Conservation (phyloP, 176 grass and related monocot species). For the Echinochloa phyllopogon region DNA sequence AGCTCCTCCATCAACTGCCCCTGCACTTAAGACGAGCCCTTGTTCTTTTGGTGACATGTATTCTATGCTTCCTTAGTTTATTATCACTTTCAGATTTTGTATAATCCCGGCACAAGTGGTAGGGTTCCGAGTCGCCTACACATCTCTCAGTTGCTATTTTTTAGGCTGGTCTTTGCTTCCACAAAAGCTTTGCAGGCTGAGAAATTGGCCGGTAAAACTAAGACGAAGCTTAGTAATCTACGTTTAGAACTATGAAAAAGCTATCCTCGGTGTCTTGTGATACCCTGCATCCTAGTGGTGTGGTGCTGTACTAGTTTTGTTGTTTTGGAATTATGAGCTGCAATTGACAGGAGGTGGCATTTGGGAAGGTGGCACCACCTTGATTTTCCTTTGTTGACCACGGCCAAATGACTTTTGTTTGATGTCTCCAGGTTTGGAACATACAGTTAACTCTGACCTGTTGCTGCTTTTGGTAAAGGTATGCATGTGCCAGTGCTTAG, state of each 20-base stretch:
- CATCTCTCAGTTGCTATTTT: not conserved
- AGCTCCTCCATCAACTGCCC: not conserved
- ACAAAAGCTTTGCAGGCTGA: not conserved
- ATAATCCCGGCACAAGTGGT: not conserved
- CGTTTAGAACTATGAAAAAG: constrained; percentile 6
- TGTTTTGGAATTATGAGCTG: constrained; percentile 3
- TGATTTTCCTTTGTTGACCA: constrained; percentile 5
- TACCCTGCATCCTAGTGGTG: not conserved
- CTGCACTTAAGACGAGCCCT: too few relatives aligned
- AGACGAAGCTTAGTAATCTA: constrained; percentile 11
- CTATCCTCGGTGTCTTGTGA: not conserved
- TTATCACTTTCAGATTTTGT: not conserved
- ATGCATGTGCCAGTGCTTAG: not conserved
- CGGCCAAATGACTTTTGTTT: constrained; percentile 5
- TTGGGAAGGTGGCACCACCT: constrained; percentile 12
- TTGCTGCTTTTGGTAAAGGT: constrained; percentile 15
- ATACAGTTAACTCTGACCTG: constrained; percentile 21
- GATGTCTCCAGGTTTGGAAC: not conserved
- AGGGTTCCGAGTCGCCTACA: not conserved
- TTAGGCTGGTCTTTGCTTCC: not conserved
- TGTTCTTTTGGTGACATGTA: not conserved
- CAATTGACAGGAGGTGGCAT: constrained; percentile 8
- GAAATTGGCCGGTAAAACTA: constrained; percentile 2
- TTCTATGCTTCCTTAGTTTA: not conserved
- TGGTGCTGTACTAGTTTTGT: constrained; percentile 13